A percentile compares a stretch with the other conserved stretches of the same genome.
Evolutionary conservation across 106 monocot species (phyloP).

Genomic region (Phalaenopsis equestris): DNA sequence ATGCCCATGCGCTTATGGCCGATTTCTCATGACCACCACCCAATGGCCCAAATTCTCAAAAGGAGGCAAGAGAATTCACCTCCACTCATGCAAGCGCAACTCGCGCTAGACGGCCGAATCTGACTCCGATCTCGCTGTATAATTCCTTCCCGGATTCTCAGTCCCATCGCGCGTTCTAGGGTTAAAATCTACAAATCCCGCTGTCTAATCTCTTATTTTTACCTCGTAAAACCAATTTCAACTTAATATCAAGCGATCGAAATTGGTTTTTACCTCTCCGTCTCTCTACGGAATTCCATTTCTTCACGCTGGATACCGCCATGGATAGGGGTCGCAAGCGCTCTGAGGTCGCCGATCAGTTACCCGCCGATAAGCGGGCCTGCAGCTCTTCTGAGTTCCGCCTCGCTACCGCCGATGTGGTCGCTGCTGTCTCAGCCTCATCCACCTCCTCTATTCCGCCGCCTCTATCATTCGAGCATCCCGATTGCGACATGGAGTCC

Average conservation of each 20-base stretch:
- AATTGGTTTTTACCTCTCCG: not conserved
- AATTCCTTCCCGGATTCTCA: not conserved
- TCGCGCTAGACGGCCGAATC: not conserved
- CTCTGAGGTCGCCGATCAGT: conserved; percentile 18
- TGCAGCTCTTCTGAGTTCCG: conserved; percentile 24
- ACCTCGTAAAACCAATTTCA: not conserved
- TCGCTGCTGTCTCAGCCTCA: not conserved
- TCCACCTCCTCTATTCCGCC: not conserved
- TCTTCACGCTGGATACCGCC: conserved; percentile 5
- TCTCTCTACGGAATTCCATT: not conserved
- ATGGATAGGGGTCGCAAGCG: conserved; percentile 48
- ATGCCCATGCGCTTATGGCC: too few species aligned
- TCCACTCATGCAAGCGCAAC: not conserved
- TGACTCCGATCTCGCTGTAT: not conserved
- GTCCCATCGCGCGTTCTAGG: not conserved
- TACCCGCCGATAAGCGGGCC: conserved; percentile 37
- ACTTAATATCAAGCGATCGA: not conserved
- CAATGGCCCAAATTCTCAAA: not conserved
- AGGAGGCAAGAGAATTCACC: too few species aligned
- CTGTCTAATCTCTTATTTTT: not conserved
- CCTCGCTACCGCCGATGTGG: not conserved
- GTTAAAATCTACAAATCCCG: not conserved
- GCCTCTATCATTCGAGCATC: conserved; percentile 7
- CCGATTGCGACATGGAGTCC: conserved; percentile 20
- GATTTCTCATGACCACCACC: not conserved